Evolutionary conservation across 768 basidiomycete genomes (phyloP), one percentile per base, ranked within the genome.

Genomic region (Botryobasidium botryosum): DNA sequence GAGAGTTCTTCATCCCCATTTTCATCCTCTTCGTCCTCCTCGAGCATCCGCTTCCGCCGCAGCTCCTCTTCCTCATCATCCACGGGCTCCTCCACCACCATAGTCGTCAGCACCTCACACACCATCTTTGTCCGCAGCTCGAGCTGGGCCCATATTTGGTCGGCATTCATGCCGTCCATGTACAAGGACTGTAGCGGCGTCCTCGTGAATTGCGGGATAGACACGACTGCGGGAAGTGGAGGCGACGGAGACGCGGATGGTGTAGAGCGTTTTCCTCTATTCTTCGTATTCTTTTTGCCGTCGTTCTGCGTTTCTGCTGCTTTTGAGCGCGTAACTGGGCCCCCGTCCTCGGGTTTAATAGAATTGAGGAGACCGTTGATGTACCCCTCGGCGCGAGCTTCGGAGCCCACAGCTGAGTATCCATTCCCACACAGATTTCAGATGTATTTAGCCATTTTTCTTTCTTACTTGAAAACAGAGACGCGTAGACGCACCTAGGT

Each of bases 121-220:
- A 96, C 64, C 36, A 69, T 70, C 49, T 74, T 70, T 13, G 77
- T 66, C 35, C 85, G 67, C 44, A 99, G 65, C 56, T 97, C 92
- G 44, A 97, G 60, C 62, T 99, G 92, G 32, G 78, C 79, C 92
- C 92, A 99, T 23, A 96, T 66, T 59, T 92, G 90, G 46, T 85
- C 83, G 20, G 74, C 69, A 52, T 77, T 79, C 74, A 94, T 78
- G 15, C 71, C 78, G 18, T 86, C 74, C 10, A 77, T 65, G 48
- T 76, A 82, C 17, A 99, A 70, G 28, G 71, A 72, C 5, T 74
- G 65, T 2, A 96, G 60, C 5, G 90, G 90, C 1, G 92, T 94
- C 21, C n/a, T n/a, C n/a, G n/a, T n/a, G n/a, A n/a, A n/a, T n/a
- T n/a, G n/a, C n/a, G n/a, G n/a, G n/a, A n/a, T n/a, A n/a, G 57